These are phyloP conservation scores for Mycosarcoma mackinlayi DNA, from an alignment of 1,284 basidiomycete genomes.

Conservation along the genomic window DNA sequence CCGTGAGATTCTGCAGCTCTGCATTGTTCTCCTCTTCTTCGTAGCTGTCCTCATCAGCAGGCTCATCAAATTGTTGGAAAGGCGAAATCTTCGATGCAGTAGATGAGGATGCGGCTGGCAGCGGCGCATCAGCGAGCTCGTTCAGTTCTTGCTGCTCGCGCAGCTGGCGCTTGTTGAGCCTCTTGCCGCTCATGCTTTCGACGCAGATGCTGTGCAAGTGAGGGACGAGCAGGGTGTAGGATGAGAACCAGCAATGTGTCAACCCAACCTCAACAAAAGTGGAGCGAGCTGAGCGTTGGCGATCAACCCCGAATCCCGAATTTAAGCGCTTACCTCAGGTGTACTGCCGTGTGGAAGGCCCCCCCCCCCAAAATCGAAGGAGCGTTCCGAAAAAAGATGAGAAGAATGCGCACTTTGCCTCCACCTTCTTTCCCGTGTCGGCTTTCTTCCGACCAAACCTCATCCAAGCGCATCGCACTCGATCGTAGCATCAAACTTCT, in stretches of 20 bases:
- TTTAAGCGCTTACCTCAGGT: slow-evolving; percentile 31
- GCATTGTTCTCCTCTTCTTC: slow-evolving; percentile 10
- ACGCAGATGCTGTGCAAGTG: not conserved
- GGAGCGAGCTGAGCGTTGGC: slow-evolving; percentile 3
- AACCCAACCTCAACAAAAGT: slow-evolving; percentile 1
- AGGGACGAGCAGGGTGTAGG: not conserved
- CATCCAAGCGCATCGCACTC: no score
- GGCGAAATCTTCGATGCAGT: slow-evolving; percentile 10
- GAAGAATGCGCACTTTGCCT: slow-evolving; percentile 6
- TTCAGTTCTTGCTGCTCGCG: slow-evolving; percentile 63
- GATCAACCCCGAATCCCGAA: slow-evolving; percentile 27
- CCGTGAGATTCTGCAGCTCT: not conserved
- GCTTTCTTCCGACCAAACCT: slow-evolving; percentile 1
- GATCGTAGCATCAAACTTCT: no score
- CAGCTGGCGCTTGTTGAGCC: slow-evolving; percentile 62
- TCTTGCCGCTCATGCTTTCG: slow-evolving; percentile 48
- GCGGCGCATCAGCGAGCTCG: slow-evolving; percentile 38
- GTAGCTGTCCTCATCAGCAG: slow-evolving; percentile 13
- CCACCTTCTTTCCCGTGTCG: slow-evolving; percentile 3
- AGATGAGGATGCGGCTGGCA: slow-evolving; percentile 16
- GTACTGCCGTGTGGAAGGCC: not conserved
- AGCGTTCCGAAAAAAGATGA: slow-evolving; percentile 10
- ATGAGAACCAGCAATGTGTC: not conserved
- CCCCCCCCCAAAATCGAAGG: no score
- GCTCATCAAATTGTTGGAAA: slow-evolving; percentile 24